phyloP scores from a whole-genome alignment of 2,329 filamentous ascomycete species.

The Ophiostoma triangulosporum region DNA sequence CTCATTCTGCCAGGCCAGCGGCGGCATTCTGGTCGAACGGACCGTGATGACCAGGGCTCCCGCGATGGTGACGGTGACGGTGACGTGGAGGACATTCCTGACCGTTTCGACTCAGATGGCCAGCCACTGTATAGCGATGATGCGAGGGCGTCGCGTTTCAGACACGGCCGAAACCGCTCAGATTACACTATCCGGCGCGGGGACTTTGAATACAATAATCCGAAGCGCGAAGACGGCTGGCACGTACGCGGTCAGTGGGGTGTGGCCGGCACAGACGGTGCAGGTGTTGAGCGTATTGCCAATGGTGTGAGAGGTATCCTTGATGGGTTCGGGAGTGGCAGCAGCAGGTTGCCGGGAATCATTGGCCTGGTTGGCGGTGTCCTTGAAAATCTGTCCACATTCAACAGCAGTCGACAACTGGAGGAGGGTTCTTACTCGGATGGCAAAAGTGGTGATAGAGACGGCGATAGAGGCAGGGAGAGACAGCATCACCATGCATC shows the following conservation, averaged over 20 bases:
- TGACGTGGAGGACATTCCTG: conserved; percentile 31
- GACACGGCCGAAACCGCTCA: neutral
- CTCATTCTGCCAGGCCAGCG: neutral
- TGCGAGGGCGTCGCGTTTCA: neutral
- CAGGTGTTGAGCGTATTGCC: conserved; percentile 26
- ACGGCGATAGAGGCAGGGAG: conserved; percentile 5
- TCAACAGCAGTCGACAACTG: neutral
- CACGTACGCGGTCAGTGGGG: conserved; percentile 31
- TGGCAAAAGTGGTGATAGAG: neutral
- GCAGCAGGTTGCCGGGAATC: conserved; percentile 13
- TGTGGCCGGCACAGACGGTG: conserved; percentile 29
- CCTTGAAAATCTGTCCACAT: conserved; percentile 12
- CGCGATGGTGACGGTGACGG: conserved; percentile 17
- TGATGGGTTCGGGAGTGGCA: conserved; percentile 13
- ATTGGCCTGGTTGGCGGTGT: conserved; percentile 19
- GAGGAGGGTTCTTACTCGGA: neutral
- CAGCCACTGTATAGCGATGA: conserved; percentile 23
- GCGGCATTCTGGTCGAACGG: neutral
- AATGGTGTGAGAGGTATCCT: conserved; percentile 19
- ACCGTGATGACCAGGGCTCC: no score
- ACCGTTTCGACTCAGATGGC: conserved; percentile 33
- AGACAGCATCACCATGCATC: neutral
- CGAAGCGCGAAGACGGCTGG: conserved; percentile 17
- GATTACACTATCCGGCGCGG: conserved; percentile 24
- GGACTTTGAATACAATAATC: conserved; percentile 27